Evolutionary conservation across 768 basidiomycete species (phyloP).

Genomic region (Boletellus sp.): DNA sequence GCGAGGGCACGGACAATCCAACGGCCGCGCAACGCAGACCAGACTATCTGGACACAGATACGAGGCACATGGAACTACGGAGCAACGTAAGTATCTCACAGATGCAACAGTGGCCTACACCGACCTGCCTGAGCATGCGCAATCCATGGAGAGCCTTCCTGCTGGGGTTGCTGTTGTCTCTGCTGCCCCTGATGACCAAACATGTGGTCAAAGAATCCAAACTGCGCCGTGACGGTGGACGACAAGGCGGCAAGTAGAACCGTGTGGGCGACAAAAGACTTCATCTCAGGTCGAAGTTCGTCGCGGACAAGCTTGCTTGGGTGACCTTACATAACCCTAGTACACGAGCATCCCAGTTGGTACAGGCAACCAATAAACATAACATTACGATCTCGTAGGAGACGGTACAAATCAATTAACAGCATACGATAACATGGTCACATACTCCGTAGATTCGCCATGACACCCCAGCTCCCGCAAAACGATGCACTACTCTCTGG

Average conservation of each 20-base stretch:
- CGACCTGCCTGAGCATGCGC: conserved; percentile 62
- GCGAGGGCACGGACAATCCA: conserved; percentile 78
- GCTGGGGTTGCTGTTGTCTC: conserved; percentile 42
- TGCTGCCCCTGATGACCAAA: conserved; percentile 57
- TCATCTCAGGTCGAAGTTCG: conserved; percentile 14
- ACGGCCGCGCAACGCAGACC: conserved; percentile 49
- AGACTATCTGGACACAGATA: conserved; percentile 77
- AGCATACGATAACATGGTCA: conserved; percentile 25
- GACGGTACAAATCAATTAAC: conserved; percentile 32
- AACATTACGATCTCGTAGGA: conserved; percentile 27
- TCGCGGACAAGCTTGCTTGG: neutral
- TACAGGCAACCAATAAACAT: conserved; percentile 17
- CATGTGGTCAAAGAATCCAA: conserved; percentile 77
- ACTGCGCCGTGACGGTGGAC: conserved; percentile 55
- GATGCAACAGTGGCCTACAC: conserved; percentile 13
- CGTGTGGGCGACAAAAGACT: neutral
- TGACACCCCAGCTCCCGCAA: neutral
- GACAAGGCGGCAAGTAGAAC: conserved; percentile 21
- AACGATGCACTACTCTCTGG: conserved; percentile 1
- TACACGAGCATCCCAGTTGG: neutral
- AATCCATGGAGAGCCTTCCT: conserved; percentile 59
- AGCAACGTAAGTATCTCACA: neutral
- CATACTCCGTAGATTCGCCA: conserved; percentile 19
- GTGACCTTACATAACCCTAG: neutral
- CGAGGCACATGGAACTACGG: conserved; percentile 63